Percentiles rank a stretch among this genome's conserved stretches.
These are phyloP conservation scores for Puccinia novopanici DNA, from an alignment of 1,284 basidiomycete species.

Conservation along the genomic window DNA sequence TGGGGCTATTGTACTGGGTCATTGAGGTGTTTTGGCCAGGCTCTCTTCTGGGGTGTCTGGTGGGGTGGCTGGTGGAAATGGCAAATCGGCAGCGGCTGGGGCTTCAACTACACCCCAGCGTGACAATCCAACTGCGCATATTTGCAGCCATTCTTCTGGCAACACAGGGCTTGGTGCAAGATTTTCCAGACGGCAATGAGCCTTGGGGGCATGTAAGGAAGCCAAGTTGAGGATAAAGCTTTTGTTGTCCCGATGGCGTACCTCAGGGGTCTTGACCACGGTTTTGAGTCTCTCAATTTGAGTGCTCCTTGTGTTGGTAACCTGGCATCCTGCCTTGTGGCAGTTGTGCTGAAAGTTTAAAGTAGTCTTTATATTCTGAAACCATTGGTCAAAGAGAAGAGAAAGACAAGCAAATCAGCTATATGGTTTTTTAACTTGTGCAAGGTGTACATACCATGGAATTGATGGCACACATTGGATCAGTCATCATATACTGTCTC, in stretches of 20 bases:
- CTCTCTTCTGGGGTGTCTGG: neutral
- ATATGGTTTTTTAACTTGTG: neutral
- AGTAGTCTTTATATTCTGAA: neutral
- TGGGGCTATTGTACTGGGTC: too few species aligned
- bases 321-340: neutral
- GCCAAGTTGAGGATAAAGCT: constrained; percentile 2
- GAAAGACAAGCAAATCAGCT: neutral
- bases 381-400: neutral
- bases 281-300: neutral
- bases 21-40: neutral
- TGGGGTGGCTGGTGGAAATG: neutral
- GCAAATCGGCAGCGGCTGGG: neutral
- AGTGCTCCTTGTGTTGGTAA: neutral
- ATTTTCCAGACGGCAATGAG: neutral
- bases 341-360: constrained; percentile 4
- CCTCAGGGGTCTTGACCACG: neutral
- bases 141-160: neutral
- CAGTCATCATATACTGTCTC: neutral
- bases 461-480: neutral
- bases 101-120: neutral
- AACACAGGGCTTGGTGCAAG: neutral
- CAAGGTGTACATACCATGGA: neutral
- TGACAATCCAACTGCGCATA: neutral
- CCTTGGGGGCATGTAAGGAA: neutral
- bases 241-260: neutral